These are phyloP conservation scores for Plantago elongata DNA, from an alignment of 257 asterid species.

Conservation along the genomic window DNA sequence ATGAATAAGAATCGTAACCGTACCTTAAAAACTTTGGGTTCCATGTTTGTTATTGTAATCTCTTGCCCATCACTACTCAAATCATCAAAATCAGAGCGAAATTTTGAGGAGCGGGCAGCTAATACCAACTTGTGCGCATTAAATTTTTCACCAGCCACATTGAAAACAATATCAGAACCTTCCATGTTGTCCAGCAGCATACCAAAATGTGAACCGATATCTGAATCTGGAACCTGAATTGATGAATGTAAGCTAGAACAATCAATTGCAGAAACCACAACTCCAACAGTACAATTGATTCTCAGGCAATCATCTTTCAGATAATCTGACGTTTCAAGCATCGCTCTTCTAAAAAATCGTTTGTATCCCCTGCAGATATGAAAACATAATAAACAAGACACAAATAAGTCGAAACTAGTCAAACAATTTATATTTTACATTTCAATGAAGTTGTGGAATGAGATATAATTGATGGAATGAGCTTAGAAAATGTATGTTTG, in stretches of 20 bases:
- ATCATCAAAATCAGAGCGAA: slow-evolving; percentile 60
- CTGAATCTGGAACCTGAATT: slow-evolving; percentile 86
- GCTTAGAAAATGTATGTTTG: neutral
- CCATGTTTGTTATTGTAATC: slow-evolving; percentile 65
- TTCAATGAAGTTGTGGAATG: neutral
- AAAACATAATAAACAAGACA: neutral
- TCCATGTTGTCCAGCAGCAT: slow-evolving; percentile 74
- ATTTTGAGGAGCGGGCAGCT: slow-evolving; percentile 84
- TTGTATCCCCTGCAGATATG: slow-evolving; percentile 77
- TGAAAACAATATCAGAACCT: slow-evolving; percentile 74
- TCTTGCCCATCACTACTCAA: slow-evolving; percentile 53
- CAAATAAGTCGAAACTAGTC: slow-evolving; percentile 1
- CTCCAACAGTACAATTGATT: slow-evolving; percentile 98
- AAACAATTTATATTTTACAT: neutral
- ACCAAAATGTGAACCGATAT: slow-evolving; percentile 86
- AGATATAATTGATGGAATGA: neutral
- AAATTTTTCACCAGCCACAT: slow-evolving; percentile 76
- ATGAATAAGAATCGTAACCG: slow-evolving; percentile 12
- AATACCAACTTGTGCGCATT: slow-evolving; percentile 87
- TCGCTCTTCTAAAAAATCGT: slow-evolving; percentile 79
- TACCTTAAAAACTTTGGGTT: slow-evolving; percentile 90
- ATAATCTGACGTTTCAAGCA: slow-evolving; percentile 88
- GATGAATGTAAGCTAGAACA: slow-evolving; percentile 74
- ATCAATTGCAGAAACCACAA: slow-evolving; percentile 85
- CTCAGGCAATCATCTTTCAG: slow-evolving; percentile 96